These are phyloP conservation scores for Kappamyces sp. DNA, from an alignment of 192 early-diverging fungal species.

Conservation along the genomic window DNA sequence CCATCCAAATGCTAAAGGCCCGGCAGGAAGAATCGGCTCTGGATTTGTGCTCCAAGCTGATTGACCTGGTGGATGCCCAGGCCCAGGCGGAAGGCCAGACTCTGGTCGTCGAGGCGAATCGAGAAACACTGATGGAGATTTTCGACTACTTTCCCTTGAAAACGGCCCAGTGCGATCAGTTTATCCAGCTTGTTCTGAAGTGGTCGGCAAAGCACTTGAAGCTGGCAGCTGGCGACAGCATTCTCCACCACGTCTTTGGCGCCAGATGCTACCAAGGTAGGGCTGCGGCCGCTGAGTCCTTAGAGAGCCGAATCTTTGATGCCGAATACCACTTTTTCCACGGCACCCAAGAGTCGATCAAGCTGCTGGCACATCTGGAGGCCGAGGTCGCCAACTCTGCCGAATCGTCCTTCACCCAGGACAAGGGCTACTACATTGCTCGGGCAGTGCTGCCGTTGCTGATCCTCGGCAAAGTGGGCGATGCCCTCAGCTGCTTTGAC, in stretches of 20 bases:
- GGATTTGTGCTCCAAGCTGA: slow-evolving; percentile 75
- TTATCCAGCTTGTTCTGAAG: slow-evolving; percentile 26
- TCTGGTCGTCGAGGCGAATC: slow-evolving; percentile 58
- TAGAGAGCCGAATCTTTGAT: slow-evolving; percentile 66
- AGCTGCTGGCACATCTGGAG: slow-evolving; percentile 65
- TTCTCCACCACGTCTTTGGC: slow-evolving; percentile 69
- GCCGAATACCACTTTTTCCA: slow-evolving; percentile 84
- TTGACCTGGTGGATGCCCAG: slow-evolving; percentile 73
- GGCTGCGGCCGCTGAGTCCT: background rate
- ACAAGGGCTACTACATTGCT: slow-evolving; percentile 71
- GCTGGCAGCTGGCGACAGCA: slow-evolving; percentile 49
- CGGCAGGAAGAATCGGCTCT: slow-evolving; percentile 76
- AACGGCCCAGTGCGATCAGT: slow-evolving; percentile 38
- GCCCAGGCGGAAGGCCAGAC: slow-evolving; percentile 30
- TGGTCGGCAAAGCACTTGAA: slow-evolving; percentile 55
- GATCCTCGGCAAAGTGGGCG: slow-evolving; percentile 20
- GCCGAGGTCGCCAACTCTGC: slow-evolving; percentile 60
- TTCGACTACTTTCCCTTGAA: slow-evolving; percentile 52
- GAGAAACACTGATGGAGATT: slow-evolving; percentile 62
- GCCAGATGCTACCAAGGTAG: slow-evolving; percentile 62
- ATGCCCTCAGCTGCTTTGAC: slow-evolving; percentile 5
- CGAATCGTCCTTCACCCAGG: slow-evolving; percentile 13
- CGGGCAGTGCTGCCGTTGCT: slow-evolving; percentile 62
- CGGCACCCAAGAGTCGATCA: slow-evolving; percentile 76
- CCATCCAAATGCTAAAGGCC: slow-evolving; percentile 60